Base-by-base conservation (phyloP, 2,329 filamentous ascomycete species). In the Fusarium sp. region DNA sequence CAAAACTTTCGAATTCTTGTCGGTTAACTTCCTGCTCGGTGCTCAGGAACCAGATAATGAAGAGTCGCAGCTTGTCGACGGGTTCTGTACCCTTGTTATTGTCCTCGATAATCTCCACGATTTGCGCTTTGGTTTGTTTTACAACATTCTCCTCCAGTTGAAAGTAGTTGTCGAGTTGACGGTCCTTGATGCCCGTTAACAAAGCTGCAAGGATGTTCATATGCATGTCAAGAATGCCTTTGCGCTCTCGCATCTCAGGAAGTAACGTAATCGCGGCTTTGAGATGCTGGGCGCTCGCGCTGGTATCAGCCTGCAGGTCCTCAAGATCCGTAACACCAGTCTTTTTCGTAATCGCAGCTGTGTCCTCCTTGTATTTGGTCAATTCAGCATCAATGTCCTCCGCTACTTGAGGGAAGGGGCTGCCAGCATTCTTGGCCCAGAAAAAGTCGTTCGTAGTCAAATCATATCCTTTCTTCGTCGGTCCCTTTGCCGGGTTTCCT, bases 11-110 rank as follows among this genome's bases (percentile, higher is more conserved):
- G 83, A 97, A 91, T 67, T 99, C 96, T 7, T 87, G 83, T 62
- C 94, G 88, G 56, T 87, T 90, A 20, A 97, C 86, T 65, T 98
- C 94, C 71, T 93, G 91, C 76, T 98, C 96, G 1, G 93, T 96
- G 77, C 93, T 97, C 53, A 99, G 82, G 80, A 92, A 96, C 96
- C 96, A 99, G 73, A 99, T 97, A 68, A 98, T 90, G 78, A 99
- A 99, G 14, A 98, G 81, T 40, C 96, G 88, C 26, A 99, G 86
- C 81, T 98, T 98, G 78, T 99, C 96, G 21, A 89, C 82, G 3
- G 96, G 89, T 47, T 97, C 87, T 43, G 88, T 92, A 50, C 96
- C 96, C 80, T 96, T 97, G 65, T 89, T 88, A 4, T 86, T 79
- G 69, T 96, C 92, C 70, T 90, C 93, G 75, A 99, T 88, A 14